phyloP scores from a whole-genome alignment of 2,329 filamentous ascomycete genomes.

The Beauveria asiatica region DNA sequence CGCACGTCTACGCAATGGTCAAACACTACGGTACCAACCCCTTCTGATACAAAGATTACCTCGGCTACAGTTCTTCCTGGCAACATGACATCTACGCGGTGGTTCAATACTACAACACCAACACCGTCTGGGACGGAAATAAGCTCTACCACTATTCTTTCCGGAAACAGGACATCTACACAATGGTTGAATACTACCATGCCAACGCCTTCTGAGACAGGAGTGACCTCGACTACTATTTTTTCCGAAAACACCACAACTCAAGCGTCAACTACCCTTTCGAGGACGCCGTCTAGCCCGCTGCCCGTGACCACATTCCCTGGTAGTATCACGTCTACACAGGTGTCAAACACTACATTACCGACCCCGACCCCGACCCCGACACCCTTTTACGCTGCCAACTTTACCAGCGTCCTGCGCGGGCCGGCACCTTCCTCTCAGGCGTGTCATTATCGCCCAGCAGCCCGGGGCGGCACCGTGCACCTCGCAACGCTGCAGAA shows the following conservation, averaged over 20 bases:
- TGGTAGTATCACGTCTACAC: neutral
- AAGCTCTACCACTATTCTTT: neutral
- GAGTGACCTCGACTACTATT: neutral
- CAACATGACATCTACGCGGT: neutral
- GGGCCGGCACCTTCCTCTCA: neutral
- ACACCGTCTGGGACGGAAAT: neutral
- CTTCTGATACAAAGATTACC: neutral
- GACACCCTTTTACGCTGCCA: neutral
- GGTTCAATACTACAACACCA: neutral
- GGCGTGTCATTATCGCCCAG: constrained; percentile 24
- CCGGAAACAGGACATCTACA: neutral
- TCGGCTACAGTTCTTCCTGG: neutral
- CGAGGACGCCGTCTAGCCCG: neutral
- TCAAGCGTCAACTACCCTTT: neutral
- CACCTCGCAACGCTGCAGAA: constrained; percentile 25
- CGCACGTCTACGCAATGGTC: neutral
- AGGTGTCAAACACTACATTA: neutral
- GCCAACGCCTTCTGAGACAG: neutral
- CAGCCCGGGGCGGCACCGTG: constrained; percentile 15
- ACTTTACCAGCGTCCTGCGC: constrained; percentile 9
- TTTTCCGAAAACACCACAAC: neutral
- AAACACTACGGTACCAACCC: neutral
- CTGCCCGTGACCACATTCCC: neutral
- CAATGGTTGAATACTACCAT: neutral
- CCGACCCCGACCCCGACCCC: neutral